A percentile compares a stretch with the other conserved stretches of the same genome.
Conservation (phyloP, 495 filamentous ascomycete genomes). For the Clavariopsis aquatica region DNA sequence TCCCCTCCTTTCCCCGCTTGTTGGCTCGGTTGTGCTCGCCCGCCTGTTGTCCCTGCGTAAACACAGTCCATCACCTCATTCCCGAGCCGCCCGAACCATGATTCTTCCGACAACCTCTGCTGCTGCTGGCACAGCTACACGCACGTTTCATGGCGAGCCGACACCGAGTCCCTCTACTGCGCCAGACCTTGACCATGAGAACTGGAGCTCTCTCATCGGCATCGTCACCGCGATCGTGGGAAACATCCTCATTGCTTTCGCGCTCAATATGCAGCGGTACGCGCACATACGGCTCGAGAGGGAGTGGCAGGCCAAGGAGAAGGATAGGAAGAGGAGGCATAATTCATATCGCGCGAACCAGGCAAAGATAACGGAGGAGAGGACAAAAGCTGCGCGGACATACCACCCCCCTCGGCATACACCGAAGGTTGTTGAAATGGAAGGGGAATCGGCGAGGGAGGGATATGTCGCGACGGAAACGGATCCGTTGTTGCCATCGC, state of each 20-base stretch:
- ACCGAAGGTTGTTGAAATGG: constrained; percentile 11
- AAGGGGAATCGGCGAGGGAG: constrained; percentile 4
- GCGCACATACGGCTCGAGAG: constrained; percentile 78
- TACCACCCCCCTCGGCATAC: constrained; percentile 22
- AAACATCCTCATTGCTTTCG: constrained; percentile 90
- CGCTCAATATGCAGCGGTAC: constrained; percentile 95
- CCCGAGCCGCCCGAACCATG: constrained; percentile 15
- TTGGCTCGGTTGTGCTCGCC: not conserved
- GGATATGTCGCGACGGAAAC: constrained; percentile 42
- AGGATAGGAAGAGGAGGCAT: constrained; percentile 39
- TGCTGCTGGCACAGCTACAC: constrained; percentile 34
- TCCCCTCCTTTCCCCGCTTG: not conserved
- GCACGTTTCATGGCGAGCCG: not conserved
- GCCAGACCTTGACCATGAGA: constrained; percentile 9
- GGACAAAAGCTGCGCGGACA: constrained; percentile 20
- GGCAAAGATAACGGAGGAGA: constrained; percentile 34
- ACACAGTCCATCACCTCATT: not conserved
- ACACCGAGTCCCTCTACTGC: constrained; percentile 5
- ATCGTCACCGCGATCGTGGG: constrained; percentile 89
- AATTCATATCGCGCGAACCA: constrained; percentile 46
- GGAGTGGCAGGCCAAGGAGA: constrained; percentile 50
- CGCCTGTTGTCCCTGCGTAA: constrained; percentile 11
- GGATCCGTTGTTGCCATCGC: constrained; percentile 53
- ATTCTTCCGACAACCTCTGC: constrained; percentile 14
- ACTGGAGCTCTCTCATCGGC: constrained; percentile 90